Conservation (phyloP, 148 eudicot genomes). For the Rhododendron vialii region DNA sequence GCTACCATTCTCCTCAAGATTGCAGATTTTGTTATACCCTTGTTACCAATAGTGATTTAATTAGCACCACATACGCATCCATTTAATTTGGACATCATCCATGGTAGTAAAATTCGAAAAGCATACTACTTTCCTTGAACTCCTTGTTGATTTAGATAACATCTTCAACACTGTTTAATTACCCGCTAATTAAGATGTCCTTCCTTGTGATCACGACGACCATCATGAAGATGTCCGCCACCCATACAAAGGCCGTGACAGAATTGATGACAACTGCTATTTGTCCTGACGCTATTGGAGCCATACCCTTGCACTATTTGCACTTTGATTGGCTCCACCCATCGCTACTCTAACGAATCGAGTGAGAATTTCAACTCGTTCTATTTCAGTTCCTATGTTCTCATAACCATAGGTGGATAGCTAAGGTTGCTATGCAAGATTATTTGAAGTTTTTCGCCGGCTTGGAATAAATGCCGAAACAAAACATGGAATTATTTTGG, state of each 20-base stretch:
- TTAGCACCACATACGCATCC: neutral
- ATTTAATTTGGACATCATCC: neutral
- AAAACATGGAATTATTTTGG: too few relatives aligned
- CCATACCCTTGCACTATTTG: neutral
- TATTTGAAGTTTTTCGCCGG: neutral
- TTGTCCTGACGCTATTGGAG: neutral
- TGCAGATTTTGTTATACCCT: neutral
- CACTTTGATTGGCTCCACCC: neutral
- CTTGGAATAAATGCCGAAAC: neutral
- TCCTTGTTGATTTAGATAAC: neutral
- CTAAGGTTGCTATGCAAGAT: neutral
- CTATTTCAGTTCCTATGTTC: neutral
- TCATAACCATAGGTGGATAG: neutral
- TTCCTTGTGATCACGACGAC: neutral
- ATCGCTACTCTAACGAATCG: too few relatives aligned
- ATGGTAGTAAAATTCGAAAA: neutral
- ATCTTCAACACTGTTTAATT: neutral
- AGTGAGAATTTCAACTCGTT: neutral
- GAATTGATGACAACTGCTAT: neutral
- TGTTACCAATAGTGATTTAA: neutral
- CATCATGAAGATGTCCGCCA: neutral
- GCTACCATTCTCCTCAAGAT: neutral
- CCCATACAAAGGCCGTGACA: neutral
- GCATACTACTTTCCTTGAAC: neutral
- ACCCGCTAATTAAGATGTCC: neutral